A percentile compares a stretch with the other conserved stretches of the same genome.
Evolutionary conservation across 2,329 filamentous ascomycete species (phyloP).

Genomic region (Hypoxylon sp.): DNA sequence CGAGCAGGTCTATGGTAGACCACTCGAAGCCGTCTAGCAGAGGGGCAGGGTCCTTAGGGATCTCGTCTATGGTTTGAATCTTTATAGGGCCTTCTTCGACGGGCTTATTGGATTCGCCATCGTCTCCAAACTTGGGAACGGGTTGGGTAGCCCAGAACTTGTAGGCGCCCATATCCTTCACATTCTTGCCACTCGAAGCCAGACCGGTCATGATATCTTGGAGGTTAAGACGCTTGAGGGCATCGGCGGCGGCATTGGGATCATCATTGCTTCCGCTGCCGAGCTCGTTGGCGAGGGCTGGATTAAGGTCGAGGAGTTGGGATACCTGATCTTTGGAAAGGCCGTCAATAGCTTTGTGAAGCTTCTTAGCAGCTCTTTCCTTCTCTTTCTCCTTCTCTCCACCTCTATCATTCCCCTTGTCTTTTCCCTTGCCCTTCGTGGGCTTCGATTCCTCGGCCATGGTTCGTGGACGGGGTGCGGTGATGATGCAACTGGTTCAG

Average conservation of each 20-base stretch:
- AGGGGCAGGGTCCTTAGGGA: constrained; percentile 78
- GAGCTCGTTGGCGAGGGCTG: constrained; percentile 72
- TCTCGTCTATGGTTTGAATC: constrained; percentile 77
- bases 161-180: constrained; percentile 95
- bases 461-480: no score
- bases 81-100: constrained; percentile 84
- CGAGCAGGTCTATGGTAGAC: constrained; percentile 86
- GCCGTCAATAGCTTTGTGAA: constrained; percentile 59
- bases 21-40: constrained; percentile 90
- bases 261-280: constrained; percentile 48
- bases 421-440: constrained; percentile 59
- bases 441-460: constrained; percentile 69
- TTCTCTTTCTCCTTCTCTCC: constrained; percentile 55
- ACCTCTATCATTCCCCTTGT: constrained; percentile 52
- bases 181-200: constrained; percentile 83
- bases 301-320: constrained; percentile 76
- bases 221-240: constrained; percentile 70
- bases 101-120: constrained; percentile 57
- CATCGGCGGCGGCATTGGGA: constrained; percentile 53
- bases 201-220: constrained; percentile 78
- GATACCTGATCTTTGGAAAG: constrained; percentile 66
- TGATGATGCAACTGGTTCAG: no score
- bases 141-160: constrained; percentile 99
- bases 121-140: constrained; percentile 81
- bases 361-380: constrained; percentile 62